Evolutionary conservation across 176 grass and related monocot genomes (phyloP).

Genomic region (Zea mays): Zm-B73-REFERENCE-NAM-5.0 NC_050103.1:91073001-91073500

Average conservation of each 20-base stretch:
- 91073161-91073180: not conserved
- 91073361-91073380: not conserved
- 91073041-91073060: no score
- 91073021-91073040: no score
- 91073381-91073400: not conserved
- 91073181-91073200: slow-evolving; percentile 1
- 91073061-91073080: no score
- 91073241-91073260: not conserved
- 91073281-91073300: slow-evolving; percentile 4
- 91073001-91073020: no score
- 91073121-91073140: slow-evolving; percentile 1
- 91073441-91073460: not conserved
- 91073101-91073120: not conserved
- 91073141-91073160: not conserved
- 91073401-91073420: not conserved
- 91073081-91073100: no score
- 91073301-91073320: not conserved
- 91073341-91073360: not conserved
- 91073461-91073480: not conserved
- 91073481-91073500: slow-evolving; percentile 12
- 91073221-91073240: not conserved
- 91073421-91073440: not conserved
- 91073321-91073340: not conserved
- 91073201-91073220: not conserved
- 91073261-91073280: not conserved